Evolutionary conservation across 441 rosid species (phyloP), one percentile per base, ranked within the genome.

Genomic region (Capsella rubella): DNA sequence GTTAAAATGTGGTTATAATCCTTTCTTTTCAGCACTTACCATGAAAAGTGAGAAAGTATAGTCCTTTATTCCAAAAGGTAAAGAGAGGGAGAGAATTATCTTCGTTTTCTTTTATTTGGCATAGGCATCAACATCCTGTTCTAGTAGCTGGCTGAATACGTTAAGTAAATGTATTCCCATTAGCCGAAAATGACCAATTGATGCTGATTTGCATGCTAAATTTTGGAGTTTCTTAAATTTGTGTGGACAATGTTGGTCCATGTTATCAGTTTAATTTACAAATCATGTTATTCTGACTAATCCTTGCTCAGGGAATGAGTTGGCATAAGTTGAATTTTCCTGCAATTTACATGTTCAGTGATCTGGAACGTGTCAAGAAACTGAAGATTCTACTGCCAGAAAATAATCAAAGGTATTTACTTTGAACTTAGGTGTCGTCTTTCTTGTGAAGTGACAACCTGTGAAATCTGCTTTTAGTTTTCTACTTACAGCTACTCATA

Each of bases 401-500:
- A 29, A 28, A 11, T 47, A 13, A 18, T 65, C 34, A 32, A 34
- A 65, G 46, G 56, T 65, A n/a, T 50, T 18, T 43, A 25, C 53
- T 62, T 62, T 42, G 37, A 42, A 43, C 67, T 25, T 11, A 14
- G 25, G 46, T n/a, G 37, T 62, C 4, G 25, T 32, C 42, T 15
- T 10, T 43, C 15, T 25, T 11, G 58, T 35, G 29, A 57, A 57
- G 49, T 70, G 66, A 59, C 68, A 60, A 32, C 6, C 29, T 71
- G 39, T 71, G 54, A 40, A 40, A 52, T 55, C 42, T 6, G 45
- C 53, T 63, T 71, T 61, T 62, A 29, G 18, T 62, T 61, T 50
- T 50, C 52, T 47, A 40, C 40, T 12, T 2, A 71, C 61, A 40
- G 53, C 69, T 31, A 53, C 32, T 32, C 52, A 58, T 49, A 56